Evolutionary conservation across 164 flowering plant genomes (phyloP).

Genomic region (Buxus sempervirens): DNA sequence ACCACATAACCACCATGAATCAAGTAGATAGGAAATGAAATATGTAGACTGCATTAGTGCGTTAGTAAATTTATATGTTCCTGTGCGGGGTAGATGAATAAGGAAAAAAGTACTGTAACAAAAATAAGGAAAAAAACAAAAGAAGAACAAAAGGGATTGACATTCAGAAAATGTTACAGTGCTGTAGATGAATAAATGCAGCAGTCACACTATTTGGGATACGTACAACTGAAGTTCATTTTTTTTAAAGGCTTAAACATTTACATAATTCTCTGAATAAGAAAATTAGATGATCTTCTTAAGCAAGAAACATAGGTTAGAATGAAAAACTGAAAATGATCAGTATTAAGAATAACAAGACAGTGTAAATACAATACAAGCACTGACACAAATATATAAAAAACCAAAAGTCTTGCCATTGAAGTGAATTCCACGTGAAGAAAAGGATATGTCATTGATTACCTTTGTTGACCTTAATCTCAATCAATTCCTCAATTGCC

Average conservation of each 20-base stretch:
- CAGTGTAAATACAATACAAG: neutral
- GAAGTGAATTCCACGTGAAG: slow-evolving; percentile 11
- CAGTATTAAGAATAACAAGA: neutral
- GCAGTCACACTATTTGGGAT: neutral
- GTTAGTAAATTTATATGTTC: neutral
- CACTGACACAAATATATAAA: slow-evolving; percentile 1
- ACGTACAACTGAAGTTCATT: neutral
- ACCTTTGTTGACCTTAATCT: slow-evolving; percentile 53
- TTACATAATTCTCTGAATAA: neutral
- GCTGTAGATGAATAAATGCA: neutral
- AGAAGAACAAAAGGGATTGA: neutral
- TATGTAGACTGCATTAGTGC: too few species aligned
- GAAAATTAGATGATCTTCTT: neutral
- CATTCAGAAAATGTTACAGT: neutral
- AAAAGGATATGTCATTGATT: slow-evolving; percentile 29
- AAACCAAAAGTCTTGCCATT: neutral
- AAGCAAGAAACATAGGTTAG: too few species aligned
- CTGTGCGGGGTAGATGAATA: neutral
- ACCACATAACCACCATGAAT: neutral
- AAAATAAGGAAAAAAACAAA: too few species aligned
- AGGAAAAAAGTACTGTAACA: too few species aligned
- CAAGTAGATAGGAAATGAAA: neutral
- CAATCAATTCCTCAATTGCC: slow-evolving; percentile 66
- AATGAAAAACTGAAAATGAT: neutral
- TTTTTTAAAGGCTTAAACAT: neutral